Percentiles rank a stretch among this genome's conserved stretches.
Conservation (phyloP, 1,284 basidiomycete species). For the Exobasidium cylindrosporum region DNA sequence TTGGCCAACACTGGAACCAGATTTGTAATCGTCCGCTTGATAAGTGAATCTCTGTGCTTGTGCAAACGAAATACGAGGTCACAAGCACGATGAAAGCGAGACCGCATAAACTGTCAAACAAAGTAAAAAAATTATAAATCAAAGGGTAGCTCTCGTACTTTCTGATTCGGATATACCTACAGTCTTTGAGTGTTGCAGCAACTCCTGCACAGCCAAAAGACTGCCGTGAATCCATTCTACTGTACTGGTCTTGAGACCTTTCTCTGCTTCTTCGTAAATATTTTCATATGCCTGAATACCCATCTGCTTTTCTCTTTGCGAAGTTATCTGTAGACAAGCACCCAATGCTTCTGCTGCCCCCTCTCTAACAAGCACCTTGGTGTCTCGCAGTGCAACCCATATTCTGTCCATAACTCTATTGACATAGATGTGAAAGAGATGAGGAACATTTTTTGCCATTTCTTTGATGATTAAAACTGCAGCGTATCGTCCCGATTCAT, state of each 20-base stretch:
- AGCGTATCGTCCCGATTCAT: conserved; percentile 56
- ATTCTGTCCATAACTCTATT: conserved; percentile 49
- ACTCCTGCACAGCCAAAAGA: conserved; percentile 83
- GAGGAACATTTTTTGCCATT: conserved; percentile 51
- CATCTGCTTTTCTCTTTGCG: conserved; percentile 51
- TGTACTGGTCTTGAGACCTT: conserved; percentile 74
- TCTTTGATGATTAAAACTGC: conserved; percentile 55
- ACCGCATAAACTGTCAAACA: conserved; percentile 96
- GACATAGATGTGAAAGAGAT: conserved; percentile 52
- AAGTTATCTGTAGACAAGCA: conserved; percentile 53
- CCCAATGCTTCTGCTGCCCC: conserved; percentile 53
- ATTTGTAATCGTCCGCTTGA: conserved; percentile 62
- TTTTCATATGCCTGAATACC: conserved; percentile 49
- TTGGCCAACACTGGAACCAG: conserved; percentile 50
- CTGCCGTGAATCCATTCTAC: conserved; percentile 90
- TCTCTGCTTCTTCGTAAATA: conserved; percentile 76
- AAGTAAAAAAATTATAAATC: neutral
- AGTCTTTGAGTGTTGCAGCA: conserved; percentile 88
- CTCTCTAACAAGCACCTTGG: conserved; percentile 46
- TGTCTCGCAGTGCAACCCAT: conserved; percentile 52
- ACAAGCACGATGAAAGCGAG: conserved; percentile 81
- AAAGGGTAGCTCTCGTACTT: too few species aligned
- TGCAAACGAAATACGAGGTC: conserved; percentile 89
- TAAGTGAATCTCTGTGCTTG: conserved; percentile 82
- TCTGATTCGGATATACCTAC: too few species aligned